phyloP scores from a whole-genome alignment of 2,329 filamentous ascomycete species.

The Zelopaecilomyces penicillatus region DNA sequence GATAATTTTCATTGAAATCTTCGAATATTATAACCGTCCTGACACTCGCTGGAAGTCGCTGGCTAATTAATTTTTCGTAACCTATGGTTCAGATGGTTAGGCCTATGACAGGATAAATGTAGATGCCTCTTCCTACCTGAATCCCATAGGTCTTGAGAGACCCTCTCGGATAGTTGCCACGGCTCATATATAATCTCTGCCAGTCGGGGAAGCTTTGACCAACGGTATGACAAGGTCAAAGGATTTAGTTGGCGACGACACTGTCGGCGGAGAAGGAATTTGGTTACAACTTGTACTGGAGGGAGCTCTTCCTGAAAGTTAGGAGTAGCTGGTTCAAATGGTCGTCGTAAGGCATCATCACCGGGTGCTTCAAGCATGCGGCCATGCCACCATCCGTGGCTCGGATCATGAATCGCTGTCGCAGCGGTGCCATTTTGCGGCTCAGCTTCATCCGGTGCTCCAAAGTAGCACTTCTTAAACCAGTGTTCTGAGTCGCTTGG shows the following conservation, averaged over 20 bases:
- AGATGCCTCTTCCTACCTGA: too few species aligned
- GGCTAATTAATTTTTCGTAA: too few species aligned
- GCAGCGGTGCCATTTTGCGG: neutral
- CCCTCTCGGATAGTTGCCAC: too few species aligned
- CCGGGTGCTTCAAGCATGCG: constrained; percentile 16
- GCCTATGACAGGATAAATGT: too few species aligned
- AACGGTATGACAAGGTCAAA: too few species aligned
- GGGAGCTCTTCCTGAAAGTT: constrained; percentile 9
- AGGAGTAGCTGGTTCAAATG: constrained; percentile 19
- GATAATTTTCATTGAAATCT: constrained; percentile 6
- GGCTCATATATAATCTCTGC: too few species aligned
- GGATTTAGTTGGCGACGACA: too few species aligned
- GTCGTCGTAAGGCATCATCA: constrained; percentile 12
- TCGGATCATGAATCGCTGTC: constrained; percentile 17
- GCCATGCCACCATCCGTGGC: constrained; percentile 23
- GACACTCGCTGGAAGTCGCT: too few species aligned
- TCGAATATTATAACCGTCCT: constrained; percentile 6
- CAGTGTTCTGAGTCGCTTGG: constrained; percentile 26
- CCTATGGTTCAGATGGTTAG: too few species aligned
- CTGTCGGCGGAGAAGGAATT: too few species aligned
- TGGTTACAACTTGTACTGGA: constrained; percentile 18
- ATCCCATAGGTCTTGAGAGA: too few species aligned
- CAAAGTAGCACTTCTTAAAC: constrained; percentile 21
- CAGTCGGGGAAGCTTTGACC: too few species aligned
- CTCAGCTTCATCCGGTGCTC: constrained; percentile 13